phyloP scores from a whole-genome alignment of 2,329 filamentous ascomycete species.

The Colletotrichum horii region DNA sequence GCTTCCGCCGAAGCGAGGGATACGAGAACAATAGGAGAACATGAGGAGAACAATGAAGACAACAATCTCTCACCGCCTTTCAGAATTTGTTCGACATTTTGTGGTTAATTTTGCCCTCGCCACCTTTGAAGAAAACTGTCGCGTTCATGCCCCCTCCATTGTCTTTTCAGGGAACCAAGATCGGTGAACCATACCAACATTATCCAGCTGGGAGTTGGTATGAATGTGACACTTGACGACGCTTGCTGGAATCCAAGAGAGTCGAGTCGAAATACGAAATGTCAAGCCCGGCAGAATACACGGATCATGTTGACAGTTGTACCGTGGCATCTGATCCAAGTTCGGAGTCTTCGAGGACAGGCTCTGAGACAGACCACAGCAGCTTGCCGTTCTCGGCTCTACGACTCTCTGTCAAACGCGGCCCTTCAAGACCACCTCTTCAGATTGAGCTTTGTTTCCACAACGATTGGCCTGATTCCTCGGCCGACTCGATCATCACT shows the following conservation, averaged over 20 bases:
- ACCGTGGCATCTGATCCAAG: neutral
- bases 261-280: neutral
- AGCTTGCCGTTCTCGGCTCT: neutral
- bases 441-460: neutral
- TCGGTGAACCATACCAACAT: neutral
- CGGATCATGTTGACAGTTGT: neutral
- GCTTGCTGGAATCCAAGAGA: neutral
- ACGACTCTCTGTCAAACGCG: neutral
- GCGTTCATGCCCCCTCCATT: neutral
- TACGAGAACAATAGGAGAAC: neutral
- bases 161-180: neutral
- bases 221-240: too few relatives aligned
- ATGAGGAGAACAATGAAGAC: neutral
- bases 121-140: neutral
- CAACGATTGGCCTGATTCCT: neutral
- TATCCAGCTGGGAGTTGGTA: too few relatives aligned
- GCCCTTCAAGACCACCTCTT: neutral
- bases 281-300: neutral
- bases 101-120: neutral
- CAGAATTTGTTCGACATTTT: neutral
- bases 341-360: neutral
- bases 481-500: neutral
- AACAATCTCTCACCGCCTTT: neutral
- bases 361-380: neutral
- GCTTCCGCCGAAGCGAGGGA: neutral